A percentile compares a stretch with the other conserved stretches of the same genome.
phyloP scores from a whole-genome alignment of 2,329 filamentous ascomycete species.

The Aotearoamyces nothofagi region DNA sequence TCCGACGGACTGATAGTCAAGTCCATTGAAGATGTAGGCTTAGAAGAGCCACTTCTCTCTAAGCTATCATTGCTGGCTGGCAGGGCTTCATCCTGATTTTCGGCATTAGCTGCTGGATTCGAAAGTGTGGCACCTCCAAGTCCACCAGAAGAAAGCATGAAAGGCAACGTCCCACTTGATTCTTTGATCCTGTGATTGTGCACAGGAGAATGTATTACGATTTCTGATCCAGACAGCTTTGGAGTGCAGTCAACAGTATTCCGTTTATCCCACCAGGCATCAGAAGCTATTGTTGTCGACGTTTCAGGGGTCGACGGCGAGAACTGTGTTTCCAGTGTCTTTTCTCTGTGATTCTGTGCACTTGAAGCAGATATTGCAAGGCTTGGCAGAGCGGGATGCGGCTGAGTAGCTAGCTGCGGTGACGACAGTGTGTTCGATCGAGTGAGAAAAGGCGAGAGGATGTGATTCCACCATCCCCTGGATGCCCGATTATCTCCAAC shows the following conservation, averaged over 20 bases:
- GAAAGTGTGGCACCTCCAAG: no score
- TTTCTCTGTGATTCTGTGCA: constrained; percentile 10
- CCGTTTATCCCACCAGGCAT: constrained; percentile 24
- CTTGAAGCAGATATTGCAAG: constrained; percentile 18
- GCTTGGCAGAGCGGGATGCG: constrained; percentile 17
- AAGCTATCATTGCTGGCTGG: no score
- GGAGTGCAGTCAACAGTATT: constrained; percentile 7
- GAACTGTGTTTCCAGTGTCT: constrained; percentile 16
- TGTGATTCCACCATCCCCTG: constrained; percentile 65
- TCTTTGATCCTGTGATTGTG: no score
- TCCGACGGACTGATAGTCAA: no score
- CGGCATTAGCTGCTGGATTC: no score
- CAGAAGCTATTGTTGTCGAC: constrained; percentile 15
- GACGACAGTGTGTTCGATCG: constrained; percentile 19
- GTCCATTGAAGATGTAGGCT: no score
- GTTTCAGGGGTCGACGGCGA: constrained; percentile 17
- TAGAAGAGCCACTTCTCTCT: no score
- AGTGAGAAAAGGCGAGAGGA: constrained; percentile 52
- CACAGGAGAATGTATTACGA: no score
- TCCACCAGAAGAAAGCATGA: no score
- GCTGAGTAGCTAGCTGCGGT: constrained; percentile 6
- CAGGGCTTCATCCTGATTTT: no score
- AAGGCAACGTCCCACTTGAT: no score
- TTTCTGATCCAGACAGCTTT: no score
- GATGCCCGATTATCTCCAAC: constrained; percentile 31